These are phyloP conservation scores for Prunus fruticosa DNA, from an alignment of 306 rosid species.

Conservation along the genomic window DNA sequence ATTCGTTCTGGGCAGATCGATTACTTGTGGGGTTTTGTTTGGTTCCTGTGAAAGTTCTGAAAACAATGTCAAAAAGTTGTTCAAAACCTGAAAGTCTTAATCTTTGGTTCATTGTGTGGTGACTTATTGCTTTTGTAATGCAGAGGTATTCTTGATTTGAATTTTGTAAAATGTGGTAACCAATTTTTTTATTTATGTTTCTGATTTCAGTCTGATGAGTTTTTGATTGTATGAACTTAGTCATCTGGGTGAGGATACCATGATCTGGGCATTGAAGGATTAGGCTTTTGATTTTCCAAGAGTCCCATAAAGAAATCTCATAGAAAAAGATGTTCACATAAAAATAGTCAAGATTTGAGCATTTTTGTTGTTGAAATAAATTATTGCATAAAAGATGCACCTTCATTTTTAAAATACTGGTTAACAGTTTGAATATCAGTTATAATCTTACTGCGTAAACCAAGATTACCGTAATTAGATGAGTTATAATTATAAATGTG, in stretches of 20 bases:
- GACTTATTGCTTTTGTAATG: too few species aligned
- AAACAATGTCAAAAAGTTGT: background rate
- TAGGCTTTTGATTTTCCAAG: background rate
- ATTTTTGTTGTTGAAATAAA: background rate
- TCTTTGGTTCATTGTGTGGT: background rate
- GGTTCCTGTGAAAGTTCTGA: background rate
- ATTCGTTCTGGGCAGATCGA: slow-evolving; percentile 16
- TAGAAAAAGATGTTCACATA: background rate
- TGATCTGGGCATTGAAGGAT: too few species aligned
- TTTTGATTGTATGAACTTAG: background rate
- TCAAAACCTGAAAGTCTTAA: background rate
- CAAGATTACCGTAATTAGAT: too few species aligned
- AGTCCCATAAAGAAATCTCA: background rate
- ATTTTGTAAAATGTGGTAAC: background rate
- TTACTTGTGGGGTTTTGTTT: background rate
- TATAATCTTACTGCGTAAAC: too few species aligned
- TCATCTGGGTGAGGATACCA: too few species aligned
- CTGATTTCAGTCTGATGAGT: background rate
- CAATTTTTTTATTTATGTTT: background rate
- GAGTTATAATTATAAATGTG: background rate
- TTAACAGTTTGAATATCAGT: background rate
- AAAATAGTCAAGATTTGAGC: background rate
- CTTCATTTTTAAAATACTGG: background rate
- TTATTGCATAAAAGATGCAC: background rate
- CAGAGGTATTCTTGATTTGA: background rate